Conservation (phyloP, 257 asterid genomes). For the Orobanche coerulescens region DNA sequence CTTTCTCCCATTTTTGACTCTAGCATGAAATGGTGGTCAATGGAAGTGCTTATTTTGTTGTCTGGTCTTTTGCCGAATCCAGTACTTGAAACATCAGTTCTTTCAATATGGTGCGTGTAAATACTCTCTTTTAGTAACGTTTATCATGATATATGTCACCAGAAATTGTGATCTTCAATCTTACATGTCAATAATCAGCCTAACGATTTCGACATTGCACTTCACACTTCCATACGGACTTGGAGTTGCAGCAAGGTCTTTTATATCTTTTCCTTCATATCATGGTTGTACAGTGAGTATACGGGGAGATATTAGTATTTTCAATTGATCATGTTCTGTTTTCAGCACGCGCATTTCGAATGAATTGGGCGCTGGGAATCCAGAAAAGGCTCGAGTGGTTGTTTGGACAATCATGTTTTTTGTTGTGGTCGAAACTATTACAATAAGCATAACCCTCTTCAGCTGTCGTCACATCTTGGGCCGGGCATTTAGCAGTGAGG, state of each 20-base stretch:
- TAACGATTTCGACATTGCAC: constrained; percentile 46
- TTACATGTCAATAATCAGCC: constrained; percentile 29
- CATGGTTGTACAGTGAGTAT: neutral
- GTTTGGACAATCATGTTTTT: constrained; percentile 34
- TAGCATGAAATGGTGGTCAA: constrained; percentile 73
- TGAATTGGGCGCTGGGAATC: constrained; percentile 54
- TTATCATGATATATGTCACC: neutral
- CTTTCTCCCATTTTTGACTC: neutral
- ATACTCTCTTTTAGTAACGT: neutral
- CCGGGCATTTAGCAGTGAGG: constrained; percentile 36
- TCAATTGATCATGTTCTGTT: neutral
- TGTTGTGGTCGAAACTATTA: constrained; percentile 24
- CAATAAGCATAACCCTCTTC: constrained; percentile 24
- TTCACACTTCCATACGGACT: constrained; percentile 49
- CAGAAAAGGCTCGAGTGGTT: constrained; percentile 34
- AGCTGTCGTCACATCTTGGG: constrained; percentile 38
- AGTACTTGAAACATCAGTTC: constrained; percentile 57
- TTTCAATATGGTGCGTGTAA: constrained; percentile 42
- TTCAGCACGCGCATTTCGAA: constrained; percentile 59
- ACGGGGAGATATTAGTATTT: neutral
- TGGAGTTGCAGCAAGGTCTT: constrained; percentile 56
- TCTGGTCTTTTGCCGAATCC: constrained; percentile 62
- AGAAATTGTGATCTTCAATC: neutral
- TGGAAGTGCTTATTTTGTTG: constrained; percentile 44
- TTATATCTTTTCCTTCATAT: neutral